Conservation (phyloP, 1,284 basidiomycete species). For the Vanrija pseudolonga region DNA sequence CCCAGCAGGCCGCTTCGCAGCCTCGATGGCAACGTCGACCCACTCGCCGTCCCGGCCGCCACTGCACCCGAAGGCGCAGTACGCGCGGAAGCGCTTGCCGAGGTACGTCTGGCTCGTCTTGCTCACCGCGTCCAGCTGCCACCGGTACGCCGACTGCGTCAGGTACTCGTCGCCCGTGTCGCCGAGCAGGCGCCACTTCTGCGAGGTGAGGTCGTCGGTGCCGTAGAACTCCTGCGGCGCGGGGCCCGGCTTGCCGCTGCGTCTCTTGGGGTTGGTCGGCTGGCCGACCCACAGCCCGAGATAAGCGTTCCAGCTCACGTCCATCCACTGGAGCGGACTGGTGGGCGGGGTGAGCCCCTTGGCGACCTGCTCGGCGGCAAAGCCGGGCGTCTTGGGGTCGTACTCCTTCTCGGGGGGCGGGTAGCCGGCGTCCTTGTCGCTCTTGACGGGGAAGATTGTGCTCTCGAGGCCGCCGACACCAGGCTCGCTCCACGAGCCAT, state of each 20-base stretch:
- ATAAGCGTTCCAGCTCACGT: slow-evolving; percentile 13
- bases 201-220: slow-evolving; percentile 7
- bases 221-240: slow-evolving; percentile 11
- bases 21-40: slow-evolving; percentile 6
- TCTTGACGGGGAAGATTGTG: slow-evolving; percentile 3
- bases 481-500: slow-evolving; percentile 10
- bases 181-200: slow-evolving; percentile 10
- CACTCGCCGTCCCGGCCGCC: slow-evolving; percentile 7
- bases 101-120: slow-evolving; percentile 1
- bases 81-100: slow-evolving; percentile 7
- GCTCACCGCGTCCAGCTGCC: slow-evolving; percentile 4
- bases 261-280: background rate
- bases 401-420: slow-evolving; percentile 3
- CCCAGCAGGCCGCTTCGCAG: background rate
- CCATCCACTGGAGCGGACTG: slow-evolving; percentile 10
- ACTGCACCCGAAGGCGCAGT: slow-evolving; percentile 14
- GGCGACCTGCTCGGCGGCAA: background rate
- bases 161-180: slow-evolving; percentile 13
- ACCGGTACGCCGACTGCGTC: slow-evolving; percentile 11
- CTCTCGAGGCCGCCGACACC: slow-evolving; percentile 10
- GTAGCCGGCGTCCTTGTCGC: slow-evolving; percentile 3
- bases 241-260: slow-evolving; percentile 2
- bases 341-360: slow-evolving; percentile 1
- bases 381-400: slow-evolving; percentile 3
- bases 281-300: slow-evolving; percentile 15